Evolutionary conservation across 148 eudicot genomes (phyloP).

Genomic region (Camellia japonica): DNA sequence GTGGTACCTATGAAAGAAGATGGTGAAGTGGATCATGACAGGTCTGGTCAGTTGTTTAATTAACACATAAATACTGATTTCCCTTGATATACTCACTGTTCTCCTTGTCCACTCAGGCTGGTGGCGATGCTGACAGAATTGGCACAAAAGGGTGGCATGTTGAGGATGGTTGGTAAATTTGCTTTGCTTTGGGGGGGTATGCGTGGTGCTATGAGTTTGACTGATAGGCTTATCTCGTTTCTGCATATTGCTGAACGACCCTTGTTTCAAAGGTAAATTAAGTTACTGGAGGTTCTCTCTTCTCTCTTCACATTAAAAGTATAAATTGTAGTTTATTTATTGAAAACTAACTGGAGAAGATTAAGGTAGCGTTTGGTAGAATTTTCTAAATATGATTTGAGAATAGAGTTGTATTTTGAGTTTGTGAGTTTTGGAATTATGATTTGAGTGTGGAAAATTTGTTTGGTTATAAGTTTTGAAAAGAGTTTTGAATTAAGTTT

Average conservation of each 20-base stretch:
- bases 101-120: constrained; percentile 48
- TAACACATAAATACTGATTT: not conserved
- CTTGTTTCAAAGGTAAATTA: constrained; percentile 67
- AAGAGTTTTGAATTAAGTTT: no score
- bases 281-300: constrained; percentile 5
- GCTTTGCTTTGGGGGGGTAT: constrained; percentile 98
- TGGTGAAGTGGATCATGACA: constrained; percentile 91
- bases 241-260: constrained; percentile 81
- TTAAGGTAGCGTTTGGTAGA: not conserved
- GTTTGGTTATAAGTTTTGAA: no score
- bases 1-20: constrained; percentile 83
- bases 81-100: constrained; percentile 6
- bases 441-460: no score
- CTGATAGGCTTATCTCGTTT: constrained; percentile 66
- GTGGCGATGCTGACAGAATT: constrained; percentile 74
- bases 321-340: not conserved
- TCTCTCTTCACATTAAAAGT: not conserved
- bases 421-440: no score
- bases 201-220: constrained; percentile 98
- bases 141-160: constrained; percentile 82
- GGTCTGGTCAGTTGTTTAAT: constrained; percentile 33
- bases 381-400: no score
- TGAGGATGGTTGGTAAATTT: constrained; percentile 71
- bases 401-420: no score
- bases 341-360: constrained; percentile 1